phyloP scores from a whole-genome alignment of 352 stramenopile species.

The Pythium rishiriense region DNA sequence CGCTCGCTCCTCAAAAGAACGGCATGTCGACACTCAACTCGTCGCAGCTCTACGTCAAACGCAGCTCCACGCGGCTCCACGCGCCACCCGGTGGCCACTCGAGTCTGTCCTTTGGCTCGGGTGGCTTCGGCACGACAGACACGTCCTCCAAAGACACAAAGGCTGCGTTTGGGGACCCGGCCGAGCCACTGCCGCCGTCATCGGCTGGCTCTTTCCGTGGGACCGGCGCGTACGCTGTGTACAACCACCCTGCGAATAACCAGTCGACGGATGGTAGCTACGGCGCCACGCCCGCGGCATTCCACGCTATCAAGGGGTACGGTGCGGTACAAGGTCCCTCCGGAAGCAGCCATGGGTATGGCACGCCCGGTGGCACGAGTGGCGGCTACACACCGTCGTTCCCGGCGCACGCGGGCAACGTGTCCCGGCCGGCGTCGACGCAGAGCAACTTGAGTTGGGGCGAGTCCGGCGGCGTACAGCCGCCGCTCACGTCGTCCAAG shows the following conservation, averaged over 20 bases:
- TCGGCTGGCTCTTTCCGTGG: slow-evolving; percentile 4
- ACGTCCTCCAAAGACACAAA: slow-evolving; percentile 23
- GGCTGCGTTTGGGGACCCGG: slow-evolving; percentile 2
- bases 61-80: slow-evolving; percentile 75
- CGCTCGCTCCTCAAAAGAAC: no score
- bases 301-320: slow-evolving; percentile 20
- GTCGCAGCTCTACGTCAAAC: slow-evolving; percentile 70
- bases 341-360: slow-evolving; percentile 12
- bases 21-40: slow-evolving; percentile 80
- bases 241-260: slow-evolving; percentile 26
- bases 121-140: slow-evolving; percentile 57
- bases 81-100: slow-evolving; percentile 64
- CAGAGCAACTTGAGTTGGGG: slow-evolving; percentile 35
- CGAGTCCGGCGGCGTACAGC: slow-evolving; percentile 48
- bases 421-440: slow-evolving; percentile 19
- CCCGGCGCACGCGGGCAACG: neutral
- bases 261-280: slow-evolving; percentile 13
- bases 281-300: slow-evolving; percentile 6
- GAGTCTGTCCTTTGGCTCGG: slow-evolving; percentile 61
- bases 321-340: slow-evolving; percentile 4
- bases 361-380: no score
- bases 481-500: slow-evolving; percentile 73
- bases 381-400: neutral
- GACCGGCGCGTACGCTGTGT: slow-evolving; percentile 9
- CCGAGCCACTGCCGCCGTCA: slow-evolving; percentile 9